Evolutionary conservation across 345 rosid species (phyloP), one percentile per base, ranked within the genome.

Genomic region (Hibiscus tridactylites): DNA sequence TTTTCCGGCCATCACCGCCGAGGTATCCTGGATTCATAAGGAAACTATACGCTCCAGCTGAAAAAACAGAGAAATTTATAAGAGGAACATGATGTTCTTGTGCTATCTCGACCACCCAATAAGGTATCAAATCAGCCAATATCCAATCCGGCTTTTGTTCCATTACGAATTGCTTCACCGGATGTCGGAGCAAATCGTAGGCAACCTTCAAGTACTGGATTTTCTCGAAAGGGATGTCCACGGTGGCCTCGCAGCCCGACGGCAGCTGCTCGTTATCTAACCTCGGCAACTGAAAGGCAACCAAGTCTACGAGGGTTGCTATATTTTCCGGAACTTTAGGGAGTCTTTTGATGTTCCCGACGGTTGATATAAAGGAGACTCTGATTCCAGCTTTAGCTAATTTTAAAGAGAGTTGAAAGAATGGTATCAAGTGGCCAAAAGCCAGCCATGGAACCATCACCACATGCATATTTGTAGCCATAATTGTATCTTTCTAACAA

Each of bases 351-450:
- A 80, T 63, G 75, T 75, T 79, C 9, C 50, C 39, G 1, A 75
- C 79, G 9, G 82, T 76, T 35, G 79, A 76, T 21, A 79, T n/a
- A 31, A 59, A 72, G 47, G 79, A 79, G 65, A 73, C 73, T 3
- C 50, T 61, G 15, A 76, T 49, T 2, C 79, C 82, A 11, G 28
- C n/a, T 53, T 68, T 62, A 17, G 62, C 24, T 62, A 62, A 62
- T n/a, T 37, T 12, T 62, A 62, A 17, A n/a, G 47, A 35, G 44
- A 62, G 47, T 33, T 62, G 66, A 33, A 62, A 62, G 66, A 35
- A 62, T 1, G 66, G 47, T 33, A 62, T 62, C 4, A 62, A 1
- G 47, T 62, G 47, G 56, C 69, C 53, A 12, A 49, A 54, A 53
- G 21, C n/a, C 9, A 63, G 39, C 66, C 66, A 62, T n/a, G 66